Evolutionary conservation across 2,329 filamentous ascomycete genomes (phyloP).

Genomic region (Fusarium cicatricum): DNA sequence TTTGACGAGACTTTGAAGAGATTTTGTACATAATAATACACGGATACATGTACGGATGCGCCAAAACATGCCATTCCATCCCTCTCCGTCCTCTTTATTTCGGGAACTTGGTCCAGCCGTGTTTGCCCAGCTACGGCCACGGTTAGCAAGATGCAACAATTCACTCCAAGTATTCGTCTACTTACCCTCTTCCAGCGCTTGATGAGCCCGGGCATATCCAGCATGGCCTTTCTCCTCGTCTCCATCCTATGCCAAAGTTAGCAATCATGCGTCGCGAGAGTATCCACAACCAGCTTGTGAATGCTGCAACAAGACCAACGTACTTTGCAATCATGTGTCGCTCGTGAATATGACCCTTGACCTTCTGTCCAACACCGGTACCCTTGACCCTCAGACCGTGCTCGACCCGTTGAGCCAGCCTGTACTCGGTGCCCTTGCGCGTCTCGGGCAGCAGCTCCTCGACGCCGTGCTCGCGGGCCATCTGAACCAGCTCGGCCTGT

Average conservation of each 20-base stretch:
- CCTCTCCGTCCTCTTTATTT: constrained; percentile 52
- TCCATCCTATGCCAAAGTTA: constrained; percentile 69
- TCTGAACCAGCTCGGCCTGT: constrained; percentile 90
- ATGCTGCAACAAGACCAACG: constrained; percentile 43
- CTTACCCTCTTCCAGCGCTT: constrained; percentile 89
- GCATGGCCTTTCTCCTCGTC: constrained; percentile 88
- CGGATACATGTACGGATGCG: constrained; percentile 44
- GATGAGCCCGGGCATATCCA: constrained; percentile 93
- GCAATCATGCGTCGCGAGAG: constrained; percentile 7
- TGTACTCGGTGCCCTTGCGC: constrained; percentile 76
- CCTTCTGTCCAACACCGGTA: constrained; percentile 88
- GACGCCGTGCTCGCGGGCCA: constrained; percentile 80
- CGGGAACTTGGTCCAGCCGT: constrained; percentile 66
- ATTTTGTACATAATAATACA: constrained; percentile 47
- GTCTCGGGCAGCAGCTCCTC: constrained; percentile 82
- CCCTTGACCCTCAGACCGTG: constrained; percentile 87
- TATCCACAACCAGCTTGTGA: not conserved
- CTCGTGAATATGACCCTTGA: constrained; percentile 97
- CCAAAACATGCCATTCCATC: constrained; percentile 30
- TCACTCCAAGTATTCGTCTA: not conserved
- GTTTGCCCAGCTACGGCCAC: constrained; percentile 58
- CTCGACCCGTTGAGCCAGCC: constrained; percentile 76
- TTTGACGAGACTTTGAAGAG: constrained; percentile 24
- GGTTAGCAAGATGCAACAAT: constrained; percentile 45
- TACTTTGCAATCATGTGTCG: constrained; percentile 80